Base-by-base conservation (phyloP, 192 early-diverging fungal genomes). In the Umbelopsis sp. region DNA sequence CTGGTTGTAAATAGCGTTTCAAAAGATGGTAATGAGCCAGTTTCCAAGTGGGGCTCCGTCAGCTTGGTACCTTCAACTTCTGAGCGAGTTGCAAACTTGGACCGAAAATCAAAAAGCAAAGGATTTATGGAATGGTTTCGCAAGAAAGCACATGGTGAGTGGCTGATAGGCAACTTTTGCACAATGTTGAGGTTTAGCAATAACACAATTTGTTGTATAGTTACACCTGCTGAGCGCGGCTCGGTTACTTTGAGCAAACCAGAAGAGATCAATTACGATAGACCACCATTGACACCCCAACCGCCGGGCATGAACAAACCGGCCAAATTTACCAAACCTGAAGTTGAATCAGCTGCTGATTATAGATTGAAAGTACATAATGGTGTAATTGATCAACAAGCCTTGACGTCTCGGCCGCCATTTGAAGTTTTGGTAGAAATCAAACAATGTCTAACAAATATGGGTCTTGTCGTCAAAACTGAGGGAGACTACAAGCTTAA, bases 61-160 rank as follows among this genome's bases (percentile, higher is more conserved):
- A 61, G 33, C 13, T 61, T 61, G 25, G 55, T 61, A 8, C 55
- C 55, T 13, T 61, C 55, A 15, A 25, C 33, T 11, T 61, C 55
- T 27, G 55, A 61, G 25, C 55, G 55, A 61, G 27, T 30, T 33
- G 51, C 69, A 46, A 74, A 37, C 69, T 80, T 2, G 33, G 55
- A 61, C 30, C 55, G 33, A 61, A 61, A 61, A 25, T 25, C 55
- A 11, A 61, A 61, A 30, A 82, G 86, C 1, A 87, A 87, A 68
- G 89, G 86, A 23, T 82, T 93, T n/a, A 90, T 90, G 81, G 89
- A 86, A 66, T 93, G 91, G 91, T 85, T 93, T 49, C 83, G 89
- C 41, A 85, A 89, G 77, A 86, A 85, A 55, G 80, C 84, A 21
- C 55, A 78, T 50, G 83, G 85, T 85, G 80, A 67, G 74, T 35